Base-by-base conservation (phyloP, 805 yeast species). In the Ogataea degrootiae region DNA sequence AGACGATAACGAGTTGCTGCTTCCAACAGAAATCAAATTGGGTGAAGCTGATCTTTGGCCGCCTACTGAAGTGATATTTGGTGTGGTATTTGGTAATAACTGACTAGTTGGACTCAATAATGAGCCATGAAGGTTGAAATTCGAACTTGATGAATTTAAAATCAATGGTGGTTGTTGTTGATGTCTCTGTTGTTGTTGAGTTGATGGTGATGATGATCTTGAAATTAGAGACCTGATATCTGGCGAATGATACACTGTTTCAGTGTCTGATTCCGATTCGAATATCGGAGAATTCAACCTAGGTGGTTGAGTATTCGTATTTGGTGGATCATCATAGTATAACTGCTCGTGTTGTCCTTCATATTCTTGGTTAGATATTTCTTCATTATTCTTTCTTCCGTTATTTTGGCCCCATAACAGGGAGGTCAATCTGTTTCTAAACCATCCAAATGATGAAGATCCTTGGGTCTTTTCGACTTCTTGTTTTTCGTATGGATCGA, bases 241-340 rank as follows among this genome's bases (percentile, higher is more conserved):
- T 1, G 66, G 66, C 6, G 66, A 60, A 41, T 61, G 64, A 43
- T 59, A 61, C 1, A 54, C 39, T 1, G 63, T 49, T 15, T 59
- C 63, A 8, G 40, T 37, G 31, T 59, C 63, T 8, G 58, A 50
- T 14, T 54, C 62, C 1, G 53, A 35, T 14, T 51, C 55, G 29
- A 40, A 19, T 5, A n/a, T 16, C 7, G 54, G 53, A 4, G 48
- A 44, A 19, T 44, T 46, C 4, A 14, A 38, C 31, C 6, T 37
- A 14, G 11, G 8, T 14, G 7, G 15, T 3, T 44, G 47, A n/a
- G 15, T 34, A 14, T 17, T 19, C 16, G 22, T 19, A 19, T 16
- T 19, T 22, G 16, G n/a, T 6, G 15, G 9, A 11, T 8, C 16
- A 12, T 16, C n/a, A 21, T 31, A 19, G 31, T 26, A 26, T 11